Conservation (phyloP, 148 eudicot genomes). For the Tetragonia tetragonoides region DNA sequence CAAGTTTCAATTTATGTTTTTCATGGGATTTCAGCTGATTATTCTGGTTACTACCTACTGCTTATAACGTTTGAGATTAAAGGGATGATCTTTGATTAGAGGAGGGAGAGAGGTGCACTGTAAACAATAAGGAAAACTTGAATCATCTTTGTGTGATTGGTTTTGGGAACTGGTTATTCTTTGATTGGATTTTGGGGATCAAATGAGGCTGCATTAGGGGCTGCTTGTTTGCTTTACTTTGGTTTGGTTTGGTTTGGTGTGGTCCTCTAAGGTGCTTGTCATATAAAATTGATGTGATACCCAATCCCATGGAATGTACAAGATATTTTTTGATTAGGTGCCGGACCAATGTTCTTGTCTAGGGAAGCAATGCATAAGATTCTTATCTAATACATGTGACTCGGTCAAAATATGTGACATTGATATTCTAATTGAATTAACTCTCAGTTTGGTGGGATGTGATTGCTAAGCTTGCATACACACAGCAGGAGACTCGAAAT, state of each 20-base stretch:
- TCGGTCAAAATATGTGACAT: not conserved
- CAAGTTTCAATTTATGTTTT: not conserved
- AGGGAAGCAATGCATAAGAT: not conserved
- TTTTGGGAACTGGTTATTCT: not conserved
- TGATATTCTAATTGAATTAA: slow-evolving; percentile 11
- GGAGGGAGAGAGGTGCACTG: no score
- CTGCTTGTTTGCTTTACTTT: not conserved
- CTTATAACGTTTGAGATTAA: not conserved
- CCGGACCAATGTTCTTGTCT: not conserved
- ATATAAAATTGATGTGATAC: not conserved
- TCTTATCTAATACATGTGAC: not conserved
- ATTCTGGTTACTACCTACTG: not conserved
- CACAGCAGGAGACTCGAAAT: not conserved
- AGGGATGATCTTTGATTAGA: slow-evolving; percentile 17
- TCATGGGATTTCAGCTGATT: not conserved
- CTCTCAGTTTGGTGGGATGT: not conserved
- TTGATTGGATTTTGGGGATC: not conserved
- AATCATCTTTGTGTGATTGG: not conserved
- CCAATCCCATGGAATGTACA: not conserved
- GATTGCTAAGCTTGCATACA: not conserved
- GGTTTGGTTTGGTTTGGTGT: not conserved
- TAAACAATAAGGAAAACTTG: not conserved
- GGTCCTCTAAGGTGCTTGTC: not conserved
- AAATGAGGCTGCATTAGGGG: not conserved
- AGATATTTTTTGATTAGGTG: not conserved